Base-by-base conservation (phyloP, 768 basidiomycete genomes). In the Asterophora parasitica region DNA sequence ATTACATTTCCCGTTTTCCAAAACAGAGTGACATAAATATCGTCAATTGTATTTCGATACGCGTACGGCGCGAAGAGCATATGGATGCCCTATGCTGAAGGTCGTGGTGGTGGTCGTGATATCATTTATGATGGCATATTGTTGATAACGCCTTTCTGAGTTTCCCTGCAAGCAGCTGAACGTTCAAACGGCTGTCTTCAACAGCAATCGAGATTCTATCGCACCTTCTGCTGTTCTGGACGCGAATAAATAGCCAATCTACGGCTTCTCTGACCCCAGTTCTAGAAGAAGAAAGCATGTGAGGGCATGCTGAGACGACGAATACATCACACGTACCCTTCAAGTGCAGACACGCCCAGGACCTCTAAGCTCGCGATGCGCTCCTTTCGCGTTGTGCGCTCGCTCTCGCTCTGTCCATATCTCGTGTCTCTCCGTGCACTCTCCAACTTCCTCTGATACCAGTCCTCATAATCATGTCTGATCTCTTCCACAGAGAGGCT, bases 191-290 rank as follows among this genome's bases (percentile, higher is more conserved):
- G 3, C 4, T 10, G 3, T 15, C n/a, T 13, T 12, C 20, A 23
- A 6, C 15, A 0, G 4, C 15, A 36, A 16, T 3, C 1, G 27
- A 5, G 28, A 16, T n/a, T 34, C 4, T 13, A 46, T 13, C 63
- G 31, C 49, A 83, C 85, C 81, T 79, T 53, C 87, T 72, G 54
- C 89, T 91, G 55, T 92, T 93, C 67, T 95, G 92, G 4, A 96
- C 93, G 0, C 93, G 78, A 46, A 94, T 81, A 61, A 95, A 95
- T 20, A 98, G 61, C 94, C 94, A 98, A 60, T 96, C 88, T 2
- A 96, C 88, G 0, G 89, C 92, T 42, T 88, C 87, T 46, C 86
- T 78, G 12, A 95, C 84, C 1, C 94, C 93, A 26, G 89, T 90
- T 35, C 93, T 96, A 55, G 8, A 42, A 42, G 4, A 20, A 7